Evolutionary conservation across 805 yeast genomes (phyloP).

Genomic region (Kodamaea laetipori): DNA sequence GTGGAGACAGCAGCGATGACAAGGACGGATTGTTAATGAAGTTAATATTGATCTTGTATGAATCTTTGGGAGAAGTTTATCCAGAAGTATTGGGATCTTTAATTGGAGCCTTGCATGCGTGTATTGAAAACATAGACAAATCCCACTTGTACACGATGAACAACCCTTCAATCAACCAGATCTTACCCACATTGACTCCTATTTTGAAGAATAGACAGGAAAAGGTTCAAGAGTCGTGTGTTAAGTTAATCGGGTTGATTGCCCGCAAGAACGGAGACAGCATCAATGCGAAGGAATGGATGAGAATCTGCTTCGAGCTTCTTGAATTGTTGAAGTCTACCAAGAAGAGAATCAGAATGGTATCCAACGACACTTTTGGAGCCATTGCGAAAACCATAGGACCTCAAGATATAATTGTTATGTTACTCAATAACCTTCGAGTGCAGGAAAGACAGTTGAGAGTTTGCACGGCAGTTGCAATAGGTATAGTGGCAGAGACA

Average conservation of each 20-base stretch:
- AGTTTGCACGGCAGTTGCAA: constrained; percentile 97
- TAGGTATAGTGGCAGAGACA: constrained; percentile 92
- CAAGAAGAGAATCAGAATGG: constrained; percentile 70
- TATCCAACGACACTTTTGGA: constrained; percentile 92
- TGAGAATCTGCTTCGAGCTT: constrained; percentile 90
- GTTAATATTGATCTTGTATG: constrained; percentile 76
- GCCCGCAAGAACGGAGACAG: constrained; percentile 80
- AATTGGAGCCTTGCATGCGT: constrained; percentile 65
- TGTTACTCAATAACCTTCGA: constrained; percentile 77
- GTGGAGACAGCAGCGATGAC: constrained; percentile 55
- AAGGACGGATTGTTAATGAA: constrained; percentile 65
- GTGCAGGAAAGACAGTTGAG: constrained; percentile 96
- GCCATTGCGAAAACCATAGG: constrained; percentile 90
- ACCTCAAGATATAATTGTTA: constrained; percentile 89
- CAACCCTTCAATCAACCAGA: constrained; percentile 76
- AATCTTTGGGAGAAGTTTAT: constrained; percentile 89
- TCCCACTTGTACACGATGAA: constrained; percentile 51
- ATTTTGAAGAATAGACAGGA: constrained; percentile 87
- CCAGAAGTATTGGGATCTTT: constrained; percentile 93
- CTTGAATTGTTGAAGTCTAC: constrained; percentile 85
- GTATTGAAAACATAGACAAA: constrained; percentile 62
- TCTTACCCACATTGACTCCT: constrained; percentile 88
- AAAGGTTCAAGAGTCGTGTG: constrained; percentile 83
- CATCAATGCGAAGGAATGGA: constrained; percentile 94
- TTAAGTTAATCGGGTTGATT: constrained; percentile 76